Evolutionary conservation across 176 grass and related monocot genomes (phyloP).

Genomic region (Elaeis guineensis): DNA sequence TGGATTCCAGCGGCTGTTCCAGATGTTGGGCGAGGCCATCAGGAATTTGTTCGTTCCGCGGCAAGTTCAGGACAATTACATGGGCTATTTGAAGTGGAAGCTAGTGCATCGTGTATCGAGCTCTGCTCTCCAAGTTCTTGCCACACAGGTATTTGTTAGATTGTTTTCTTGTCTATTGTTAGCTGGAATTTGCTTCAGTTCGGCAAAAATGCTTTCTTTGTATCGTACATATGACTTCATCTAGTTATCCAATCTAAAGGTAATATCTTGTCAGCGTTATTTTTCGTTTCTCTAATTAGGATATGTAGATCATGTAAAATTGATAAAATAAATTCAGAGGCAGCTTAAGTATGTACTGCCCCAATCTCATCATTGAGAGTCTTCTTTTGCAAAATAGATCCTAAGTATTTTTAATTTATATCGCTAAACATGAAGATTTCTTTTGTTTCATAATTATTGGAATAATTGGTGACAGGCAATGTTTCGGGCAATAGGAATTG

Average conservation of each 20-base stretch:
- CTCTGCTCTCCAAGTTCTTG: slow-evolving; percentile 1
- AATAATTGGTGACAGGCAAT: slow-evolving; percentile 6
- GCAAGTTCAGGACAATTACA: slow-evolving; percentile 5
- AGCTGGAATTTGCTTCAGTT: too few relatives aligned
- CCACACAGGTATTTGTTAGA: slow-evolving; percentile 5
- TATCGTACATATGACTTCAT: too few relatives aligned
- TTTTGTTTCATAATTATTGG: neutral
- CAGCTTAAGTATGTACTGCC: too few relatives aligned
- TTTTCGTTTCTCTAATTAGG: too few relatives aligned
- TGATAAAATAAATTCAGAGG: too few relatives aligned
- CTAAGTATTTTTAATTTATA: neutral
- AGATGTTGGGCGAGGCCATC: neutral
- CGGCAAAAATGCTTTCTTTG: too few relatives aligned
- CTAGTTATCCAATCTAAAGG: too few relatives aligned
- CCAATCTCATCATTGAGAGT: too few relatives aligned
- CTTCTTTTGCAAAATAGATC: too few relatives aligned
- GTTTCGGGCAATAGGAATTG: slow-evolving; percentile 8
- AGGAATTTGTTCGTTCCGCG: neutral
- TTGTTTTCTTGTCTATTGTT: neutral
- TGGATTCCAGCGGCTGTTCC: neutral
- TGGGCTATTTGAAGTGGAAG: slow-evolving; percentile 8
- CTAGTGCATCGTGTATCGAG: neutral
- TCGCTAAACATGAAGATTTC: neutral
- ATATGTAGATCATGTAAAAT: too few relatives aligned
- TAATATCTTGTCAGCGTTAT: too few relatives aligned